These are phyloP conservation scores for Vanrija humicola DNA, from an alignment of 1,284 basidiomycete species.

Conservation along the genomic window DNA sequence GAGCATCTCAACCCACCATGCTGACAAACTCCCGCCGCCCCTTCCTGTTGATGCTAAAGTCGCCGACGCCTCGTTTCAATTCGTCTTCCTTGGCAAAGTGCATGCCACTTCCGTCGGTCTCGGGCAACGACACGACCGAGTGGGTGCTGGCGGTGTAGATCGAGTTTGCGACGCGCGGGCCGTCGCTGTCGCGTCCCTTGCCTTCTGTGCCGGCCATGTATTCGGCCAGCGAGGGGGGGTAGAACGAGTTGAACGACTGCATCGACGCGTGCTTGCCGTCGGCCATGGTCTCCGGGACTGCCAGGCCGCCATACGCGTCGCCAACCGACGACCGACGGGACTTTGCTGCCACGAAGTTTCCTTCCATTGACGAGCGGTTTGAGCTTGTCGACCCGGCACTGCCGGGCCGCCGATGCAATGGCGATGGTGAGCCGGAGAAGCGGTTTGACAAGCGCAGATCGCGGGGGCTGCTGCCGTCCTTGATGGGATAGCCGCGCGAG, in stretches of 20 bases:
- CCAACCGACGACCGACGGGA: no score
- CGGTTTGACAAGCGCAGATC: no score
- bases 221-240: not conserved
- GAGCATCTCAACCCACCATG: constrained; percentile 2
- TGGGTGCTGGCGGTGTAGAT: no score
- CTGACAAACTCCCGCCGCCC: constrained; percentile 3
- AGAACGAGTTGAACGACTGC: not conserved
- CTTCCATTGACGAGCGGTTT: not conserved
- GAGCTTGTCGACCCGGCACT: not conserved
- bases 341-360: not conserved
- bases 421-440: not conserved
- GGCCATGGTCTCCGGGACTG: no score
- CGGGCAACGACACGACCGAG: not conserved
- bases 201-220: not conserved
- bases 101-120: not conserved
- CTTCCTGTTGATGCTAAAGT: constrained; percentile 5
- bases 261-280: no score
- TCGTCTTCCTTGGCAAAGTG: not conserved
- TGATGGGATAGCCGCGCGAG: constrained; percentile 20
- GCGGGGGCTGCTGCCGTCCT: not conserved
- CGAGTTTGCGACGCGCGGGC: no score
- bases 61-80: not conserved
- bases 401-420: not conserved
- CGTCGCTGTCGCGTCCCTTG: not conserved
- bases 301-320: no score